These are phyloP conservation scores for Cryptococcus amylolentus DNA, from an alignment of 1,284 basidiomycete species.

Conservation along the genomic window DNA sequence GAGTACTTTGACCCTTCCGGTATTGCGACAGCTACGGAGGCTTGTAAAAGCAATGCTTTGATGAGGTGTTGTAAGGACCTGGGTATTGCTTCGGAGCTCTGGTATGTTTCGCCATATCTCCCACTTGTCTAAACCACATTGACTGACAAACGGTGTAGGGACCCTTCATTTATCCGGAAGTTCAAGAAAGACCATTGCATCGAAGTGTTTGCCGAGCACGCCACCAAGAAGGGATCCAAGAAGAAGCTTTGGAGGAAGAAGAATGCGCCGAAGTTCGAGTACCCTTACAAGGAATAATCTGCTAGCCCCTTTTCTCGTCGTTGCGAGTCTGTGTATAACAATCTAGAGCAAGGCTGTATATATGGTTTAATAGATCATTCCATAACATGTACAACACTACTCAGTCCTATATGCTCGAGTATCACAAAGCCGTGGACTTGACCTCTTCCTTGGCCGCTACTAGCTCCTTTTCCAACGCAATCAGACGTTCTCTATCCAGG, in stretches of 20 bases:
- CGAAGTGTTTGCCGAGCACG: slow-evolving; percentile 81
- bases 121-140: neutral
- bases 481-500: slow-evolving; percentile 48
- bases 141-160: slow-evolving; percentile 57
- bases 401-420: neutral
- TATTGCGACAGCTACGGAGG: slow-evolving; percentile 90
- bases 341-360: neutral
- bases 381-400: slow-evolving; percentile 9
- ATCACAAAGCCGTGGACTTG: slow-evolving; percentile 8
- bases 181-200: slow-evolving; percentile 83
- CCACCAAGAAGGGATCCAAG: slow-evolving; percentile 73
- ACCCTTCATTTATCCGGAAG: slow-evolving; percentile 89
- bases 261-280: slow-evolving; percentile 72
- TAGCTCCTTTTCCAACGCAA: slow-evolving; percentile 54
- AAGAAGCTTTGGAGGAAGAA: slow-evolving; percentile 87
- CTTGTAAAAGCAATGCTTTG: slow-evolving; percentile 92
- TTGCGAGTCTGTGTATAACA: neutral
- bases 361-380: neutral
- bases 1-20: slow-evolving; percentile 92
- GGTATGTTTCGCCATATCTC: slow-evolving; percentile 56
- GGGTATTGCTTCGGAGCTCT: slow-evolving; percentile 92
- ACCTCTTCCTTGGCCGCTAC: slow-evolving; percentile 36
- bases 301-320: neutral
- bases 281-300: slow-evolving; percentile 71
- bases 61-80: slow-evolving; percentile 99